Evolutionary conservation across 495 filamentous ascomycete species (phyloP).

Genomic region (Melanomma pulvis-pyrius): DNA sequence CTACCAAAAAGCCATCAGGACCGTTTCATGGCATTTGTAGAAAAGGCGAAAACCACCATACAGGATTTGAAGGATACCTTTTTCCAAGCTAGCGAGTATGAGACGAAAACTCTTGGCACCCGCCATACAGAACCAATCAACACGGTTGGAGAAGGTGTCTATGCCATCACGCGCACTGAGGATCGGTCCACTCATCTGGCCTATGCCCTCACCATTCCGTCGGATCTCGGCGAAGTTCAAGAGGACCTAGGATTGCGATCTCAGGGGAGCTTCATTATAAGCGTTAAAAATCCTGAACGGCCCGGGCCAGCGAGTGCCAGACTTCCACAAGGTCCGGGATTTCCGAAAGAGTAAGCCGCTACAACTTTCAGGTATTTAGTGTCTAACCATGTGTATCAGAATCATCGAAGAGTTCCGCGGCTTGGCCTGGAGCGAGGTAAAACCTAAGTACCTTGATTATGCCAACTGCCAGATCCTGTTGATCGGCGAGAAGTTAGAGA

Average conservation of each 20-base stretch:
- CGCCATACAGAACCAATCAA: conserved; percentile 71
- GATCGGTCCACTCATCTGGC: conserved; percentile 70
- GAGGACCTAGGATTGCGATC: conserved; percentile 71
- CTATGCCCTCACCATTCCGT: conserved; percentile 82
- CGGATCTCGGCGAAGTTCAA: conserved; percentile 71
- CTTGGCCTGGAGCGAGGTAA: conserved; percentile 71
- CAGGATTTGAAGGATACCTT: conserved; percentile 73
- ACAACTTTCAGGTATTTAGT: background rate
- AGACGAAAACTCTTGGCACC: conserved; percentile 74
- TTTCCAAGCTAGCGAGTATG: conserved; percentile 67
- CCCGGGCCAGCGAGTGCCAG: conserved; percentile 64
- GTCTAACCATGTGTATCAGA: conserved; percentile 39
- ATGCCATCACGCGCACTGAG: conserved; percentile 75
- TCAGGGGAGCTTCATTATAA: conserved; percentile 77
- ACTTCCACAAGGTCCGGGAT: conserved; percentile 69
- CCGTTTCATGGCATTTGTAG: conserved; percentile 81
- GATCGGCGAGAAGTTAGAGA: conserved; percentile 70
- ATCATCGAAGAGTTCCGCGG: conserved; percentile 74
- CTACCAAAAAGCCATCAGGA: conserved; percentile 73
- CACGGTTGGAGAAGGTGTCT: conserved; percentile 83
- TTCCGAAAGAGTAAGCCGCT: conserved; percentile 67
- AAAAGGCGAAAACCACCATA: conserved; percentile 69
- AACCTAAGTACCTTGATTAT: conserved; percentile 78
- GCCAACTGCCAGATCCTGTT: conserved; percentile 79
- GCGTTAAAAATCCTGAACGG: conserved; percentile 77